phyloP scores from a whole-genome alignment of 495 filamentous ascomycete species.

The Astrothelium subdiscretum region DNA sequence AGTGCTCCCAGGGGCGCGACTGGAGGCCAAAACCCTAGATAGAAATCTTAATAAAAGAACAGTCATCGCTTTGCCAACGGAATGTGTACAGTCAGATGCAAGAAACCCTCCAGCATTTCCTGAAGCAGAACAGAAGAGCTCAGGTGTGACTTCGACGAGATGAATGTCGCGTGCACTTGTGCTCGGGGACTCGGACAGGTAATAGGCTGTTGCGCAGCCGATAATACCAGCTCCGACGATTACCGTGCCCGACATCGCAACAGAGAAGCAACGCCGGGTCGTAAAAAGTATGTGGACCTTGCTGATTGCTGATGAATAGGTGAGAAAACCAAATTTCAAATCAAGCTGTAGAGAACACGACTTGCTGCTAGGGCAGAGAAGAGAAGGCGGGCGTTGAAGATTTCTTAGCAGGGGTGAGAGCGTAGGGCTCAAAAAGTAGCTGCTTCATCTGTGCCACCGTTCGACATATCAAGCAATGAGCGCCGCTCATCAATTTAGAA shows the following conservation, averaged over 20 bases:
- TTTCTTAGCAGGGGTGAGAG: too few relatives aligned
- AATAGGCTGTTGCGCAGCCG: slow-evolving; percentile 65
- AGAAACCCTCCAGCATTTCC: slow-evolving; percentile 66
- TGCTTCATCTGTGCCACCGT: too few relatives aligned
- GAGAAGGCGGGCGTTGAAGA: too few relatives aligned
- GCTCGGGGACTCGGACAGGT: slow-evolving; percentile 44
- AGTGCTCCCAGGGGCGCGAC: slow-evolving; percentile 48
- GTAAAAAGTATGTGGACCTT: too few relatives aligned
- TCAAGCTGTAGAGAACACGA: too few relatives aligned
- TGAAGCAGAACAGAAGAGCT: slow-evolving; percentile 61
- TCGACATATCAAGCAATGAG: too few relatives aligned
- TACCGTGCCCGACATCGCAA: slow-evolving; percentile 36
- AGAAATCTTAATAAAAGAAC: background rate
- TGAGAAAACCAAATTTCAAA: too few relatives aligned
- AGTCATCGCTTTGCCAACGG: background rate
- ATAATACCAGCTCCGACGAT: slow-evolving; percentile 76
- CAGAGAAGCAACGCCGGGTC: background rate
- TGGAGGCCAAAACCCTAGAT: slow-evolving; percentile 31
- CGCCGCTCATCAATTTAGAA: too few relatives aligned
- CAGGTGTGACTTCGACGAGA: slow-evolving; percentile 52
- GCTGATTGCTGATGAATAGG: too few relatives aligned
- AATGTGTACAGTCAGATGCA: slow-evolving; percentile 52
- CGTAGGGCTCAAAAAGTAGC: too few relatives aligned
- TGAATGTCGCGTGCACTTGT: slow-evolving; percentile 47
- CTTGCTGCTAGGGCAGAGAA: too few relatives aligned